phyloP scores from a whole-genome alignment of 208 protist species.

The Acanthamoeba healyi region DNA sequence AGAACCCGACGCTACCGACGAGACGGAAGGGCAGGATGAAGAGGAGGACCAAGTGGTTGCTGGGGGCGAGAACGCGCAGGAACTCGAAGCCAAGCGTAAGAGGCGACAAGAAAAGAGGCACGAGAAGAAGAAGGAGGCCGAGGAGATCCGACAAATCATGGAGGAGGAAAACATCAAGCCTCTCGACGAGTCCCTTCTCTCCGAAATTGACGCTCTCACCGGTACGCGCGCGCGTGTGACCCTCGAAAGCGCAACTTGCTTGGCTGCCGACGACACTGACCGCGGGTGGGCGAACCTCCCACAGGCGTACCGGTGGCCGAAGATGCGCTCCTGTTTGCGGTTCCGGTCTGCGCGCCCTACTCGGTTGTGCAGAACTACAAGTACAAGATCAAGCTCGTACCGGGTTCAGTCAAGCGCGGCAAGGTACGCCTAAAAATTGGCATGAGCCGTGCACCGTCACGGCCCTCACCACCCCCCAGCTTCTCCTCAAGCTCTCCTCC shows the following conservation, averaged over 20 bases:
- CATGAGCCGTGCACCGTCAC: too few species aligned
- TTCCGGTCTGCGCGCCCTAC: constrained; percentile 84
- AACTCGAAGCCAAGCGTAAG: constrained; percentile 20
- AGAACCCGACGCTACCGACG: background rate
- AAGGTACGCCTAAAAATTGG: too few species aligned
- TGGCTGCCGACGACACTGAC: too few species aligned
- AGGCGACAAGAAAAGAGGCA: constrained; percentile 52
- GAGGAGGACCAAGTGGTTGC: background rate
- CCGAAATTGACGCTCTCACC: background rate
- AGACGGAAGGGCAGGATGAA: background rate
- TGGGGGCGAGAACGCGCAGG: background rate
- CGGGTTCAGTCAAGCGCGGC: constrained; percentile 89
- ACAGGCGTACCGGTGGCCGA: constrained; percentile 16
- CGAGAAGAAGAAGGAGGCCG: constrained; percentile 54
- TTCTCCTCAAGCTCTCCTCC: background rate
- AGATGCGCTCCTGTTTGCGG: constrained; percentile 31
- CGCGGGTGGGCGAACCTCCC: too few species aligned
- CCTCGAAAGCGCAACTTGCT: too few species aligned
- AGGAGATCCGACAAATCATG: constrained; percentile 55
- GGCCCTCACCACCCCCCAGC: too few species aligned
- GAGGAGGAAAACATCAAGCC: constrained; percentile 69
- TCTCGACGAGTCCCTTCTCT: constrained; percentile 49
- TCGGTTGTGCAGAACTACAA: constrained; percentile 89
- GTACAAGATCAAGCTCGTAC: constrained; percentile 91
- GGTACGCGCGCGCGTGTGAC: background rate